phyloP scores from a whole-genome alignment of 306 rosid genomes.

The Vigna unguiculata region DNA sequence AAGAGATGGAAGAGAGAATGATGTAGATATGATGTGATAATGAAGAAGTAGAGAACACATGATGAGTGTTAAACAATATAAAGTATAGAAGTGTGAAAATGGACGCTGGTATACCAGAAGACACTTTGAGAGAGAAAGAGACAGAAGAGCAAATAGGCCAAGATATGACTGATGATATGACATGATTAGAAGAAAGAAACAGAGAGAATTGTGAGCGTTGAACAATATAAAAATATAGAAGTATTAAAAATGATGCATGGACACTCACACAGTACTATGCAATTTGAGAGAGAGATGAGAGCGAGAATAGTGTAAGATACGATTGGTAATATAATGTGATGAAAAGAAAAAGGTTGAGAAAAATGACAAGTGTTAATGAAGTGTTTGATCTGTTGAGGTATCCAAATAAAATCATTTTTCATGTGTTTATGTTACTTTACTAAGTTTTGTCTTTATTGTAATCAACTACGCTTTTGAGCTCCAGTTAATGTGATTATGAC shows the following conservation, averaged over 20 bases:
- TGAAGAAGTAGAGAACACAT: no score
- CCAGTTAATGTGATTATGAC: background rate
- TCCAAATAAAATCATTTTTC: background rate
- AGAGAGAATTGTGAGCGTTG: background rate
- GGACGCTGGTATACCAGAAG: background rate
- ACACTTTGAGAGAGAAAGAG: background rate
- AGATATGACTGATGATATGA: background rate
- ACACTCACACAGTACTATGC: background rate
- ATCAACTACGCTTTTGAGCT: background rate
- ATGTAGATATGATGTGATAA: no score
- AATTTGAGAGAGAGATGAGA: background rate
- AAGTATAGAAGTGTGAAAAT: background rate
- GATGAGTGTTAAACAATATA: background rate
- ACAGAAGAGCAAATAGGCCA: background rate
- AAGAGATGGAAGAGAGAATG: no score
- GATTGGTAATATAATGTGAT: background rate
- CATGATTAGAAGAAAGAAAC: background rate
- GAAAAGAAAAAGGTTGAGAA: background rate
- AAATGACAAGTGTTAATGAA: background rate
- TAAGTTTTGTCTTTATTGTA: background rate
- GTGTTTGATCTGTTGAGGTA: background rate
- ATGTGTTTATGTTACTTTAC: background rate
- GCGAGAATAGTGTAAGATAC: background rate
- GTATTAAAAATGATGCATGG: background rate
- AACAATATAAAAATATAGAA: background rate